Evolutionary conservation across 805 yeast genomes (phyloP), one percentile per base, ranked within the genome.

Genomic region (Cyberlindnera bimundalis): DNA sequence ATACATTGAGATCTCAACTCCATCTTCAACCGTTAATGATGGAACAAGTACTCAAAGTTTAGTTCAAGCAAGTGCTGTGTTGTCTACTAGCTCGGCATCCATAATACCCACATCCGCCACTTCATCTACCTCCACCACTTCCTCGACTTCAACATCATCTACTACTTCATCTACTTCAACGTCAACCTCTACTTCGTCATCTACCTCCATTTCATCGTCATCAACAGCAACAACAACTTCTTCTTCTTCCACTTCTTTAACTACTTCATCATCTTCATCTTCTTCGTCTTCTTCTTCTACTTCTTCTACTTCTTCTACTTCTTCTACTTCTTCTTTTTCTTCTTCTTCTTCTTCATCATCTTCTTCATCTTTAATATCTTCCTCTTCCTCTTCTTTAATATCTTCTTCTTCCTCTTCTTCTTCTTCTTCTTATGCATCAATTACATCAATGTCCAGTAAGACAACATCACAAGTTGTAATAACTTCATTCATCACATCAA

Each of bases 1-100:
- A 2, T 73, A 73, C 48, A 52, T 71, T 13, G 52, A 59, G 32
- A 30, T 47, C 13, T 29, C 19, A 2, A 26, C 28, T n/a, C 39
- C 46, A 10, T 23, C 16, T 17, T n/a, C 33, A 11, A 40, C 36
- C 2, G 38, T 15, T 16, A 37, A 20, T 51, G 37, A 31, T 52
- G 40, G 20, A 52, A 17, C 29, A 7, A 7, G 9, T 21, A 7
- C 24, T 24, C 38, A 17, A 19, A 14, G 23, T 23, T 60, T 28
- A 17, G 47, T 36, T 33, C 29, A 23, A 16, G 21, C 11, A 9
- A 29, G 21, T 29, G 13, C 6, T 17, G 32, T 29, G 12, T 19
- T 17, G 34, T 33, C 56, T 33, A 37, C 63, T 19, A 47, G 17
- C 13, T 31, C 25, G n/a, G n/a, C n/a, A n/a, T n/a, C n/a, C n/a